Conservation (phyloP, 176 grass and related monocot species). For the Cenchrus americanus region DNA sequence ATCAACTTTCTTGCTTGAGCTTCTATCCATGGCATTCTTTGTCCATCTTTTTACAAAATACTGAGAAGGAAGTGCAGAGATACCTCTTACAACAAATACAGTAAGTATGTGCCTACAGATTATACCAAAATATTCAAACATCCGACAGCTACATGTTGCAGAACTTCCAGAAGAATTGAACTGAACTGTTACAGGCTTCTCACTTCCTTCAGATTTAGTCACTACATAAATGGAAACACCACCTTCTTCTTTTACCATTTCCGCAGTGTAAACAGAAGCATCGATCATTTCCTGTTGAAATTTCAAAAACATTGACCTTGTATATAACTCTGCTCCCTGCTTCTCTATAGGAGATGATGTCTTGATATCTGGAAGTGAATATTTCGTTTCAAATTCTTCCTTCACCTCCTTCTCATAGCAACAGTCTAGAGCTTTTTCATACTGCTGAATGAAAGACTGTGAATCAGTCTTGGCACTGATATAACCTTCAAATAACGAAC, state of each 20-base stretch:
- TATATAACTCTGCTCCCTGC: constrained; percentile 57
- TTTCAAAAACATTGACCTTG: constrained; percentile 58
- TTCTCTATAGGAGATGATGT: constrained; percentile 65
- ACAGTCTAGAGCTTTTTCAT: constrained; percentile 63
- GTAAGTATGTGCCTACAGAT: constrained; percentile 60
- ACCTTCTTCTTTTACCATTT: constrained; percentile 43
- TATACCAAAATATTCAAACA: constrained; percentile 63
- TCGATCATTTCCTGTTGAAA: constrained; percentile 60
- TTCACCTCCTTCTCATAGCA: constrained; percentile 70
- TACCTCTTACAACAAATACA: constrained; percentile 44
- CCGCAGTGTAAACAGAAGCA: constrained; percentile 48
- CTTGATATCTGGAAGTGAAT: constrained; percentile 61
- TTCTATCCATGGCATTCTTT: constrained; percentile 56
- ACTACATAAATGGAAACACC: constrained; percentile 44
- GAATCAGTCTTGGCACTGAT: constrained; percentile 54
- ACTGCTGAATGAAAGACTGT: constrained; percentile 63
- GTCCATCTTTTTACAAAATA: constrained; percentile 62
- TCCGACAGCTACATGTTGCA: constrained; percentile 52
- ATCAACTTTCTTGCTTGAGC: constrained; percentile 35
- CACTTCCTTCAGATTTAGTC: constrained; percentile 47
- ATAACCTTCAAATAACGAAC: constrained; percentile 57
- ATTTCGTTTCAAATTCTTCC: constrained; percentile 70
- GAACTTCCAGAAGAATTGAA: constrained; percentile 46
- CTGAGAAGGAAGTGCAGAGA: constrained; percentile 55
- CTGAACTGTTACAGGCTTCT: constrained; percentile 44